These are phyloP conservation scores for Helotiales sp. DNA, from an alignment of 2,329 filamentous ascomycete genomes.

Conservation along the genomic window DNA sequence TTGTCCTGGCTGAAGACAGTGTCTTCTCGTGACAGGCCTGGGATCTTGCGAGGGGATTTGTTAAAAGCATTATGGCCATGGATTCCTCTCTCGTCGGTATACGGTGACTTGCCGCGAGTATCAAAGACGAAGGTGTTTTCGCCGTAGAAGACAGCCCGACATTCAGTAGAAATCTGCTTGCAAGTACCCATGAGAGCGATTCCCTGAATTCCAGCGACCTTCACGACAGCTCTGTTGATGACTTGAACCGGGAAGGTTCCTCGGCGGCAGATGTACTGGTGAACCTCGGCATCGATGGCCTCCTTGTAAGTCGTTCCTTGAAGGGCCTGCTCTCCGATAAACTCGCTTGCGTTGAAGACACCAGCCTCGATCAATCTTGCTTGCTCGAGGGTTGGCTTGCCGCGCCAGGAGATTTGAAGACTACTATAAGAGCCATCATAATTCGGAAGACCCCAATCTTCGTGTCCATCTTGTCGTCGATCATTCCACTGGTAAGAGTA, in stretches of 20 bases:
- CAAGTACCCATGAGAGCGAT: not conserved
- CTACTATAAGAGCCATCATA: not conserved
- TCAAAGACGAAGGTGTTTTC: conserved; percentile 19
- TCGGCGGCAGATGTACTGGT: not conserved
- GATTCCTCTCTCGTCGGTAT: not conserved
- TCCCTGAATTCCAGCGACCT: not conserved
- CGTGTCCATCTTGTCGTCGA: not conserved
- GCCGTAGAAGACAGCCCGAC: not conserved
- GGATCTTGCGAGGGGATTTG: not conserved
- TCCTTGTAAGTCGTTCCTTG: not conserved
- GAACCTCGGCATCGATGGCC: not conserved
- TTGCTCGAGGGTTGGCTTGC: not conserved
- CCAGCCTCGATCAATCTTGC: not conserved
- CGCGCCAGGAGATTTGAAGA: not conserved
- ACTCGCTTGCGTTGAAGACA: not conserved
- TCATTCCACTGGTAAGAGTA: conserved; percentile 8
- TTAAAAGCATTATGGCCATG: conserved; percentile 6
- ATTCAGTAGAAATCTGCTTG: conserved; percentile 11
- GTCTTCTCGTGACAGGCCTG: not conserved
- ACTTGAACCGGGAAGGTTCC: not conserved
- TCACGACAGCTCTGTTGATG: not conserved
- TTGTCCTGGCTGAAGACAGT: not conserved
- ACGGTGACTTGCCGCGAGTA: not conserved
- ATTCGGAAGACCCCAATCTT: not conserved
- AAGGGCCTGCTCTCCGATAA: not conserved